A percentile compares a stretch with the other conserved stretches of the same genome.
phyloP scores from a whole-genome alignment of 2,329 filamentous ascomycete genomes.

The Tolypocladium capitatum region DNA sequence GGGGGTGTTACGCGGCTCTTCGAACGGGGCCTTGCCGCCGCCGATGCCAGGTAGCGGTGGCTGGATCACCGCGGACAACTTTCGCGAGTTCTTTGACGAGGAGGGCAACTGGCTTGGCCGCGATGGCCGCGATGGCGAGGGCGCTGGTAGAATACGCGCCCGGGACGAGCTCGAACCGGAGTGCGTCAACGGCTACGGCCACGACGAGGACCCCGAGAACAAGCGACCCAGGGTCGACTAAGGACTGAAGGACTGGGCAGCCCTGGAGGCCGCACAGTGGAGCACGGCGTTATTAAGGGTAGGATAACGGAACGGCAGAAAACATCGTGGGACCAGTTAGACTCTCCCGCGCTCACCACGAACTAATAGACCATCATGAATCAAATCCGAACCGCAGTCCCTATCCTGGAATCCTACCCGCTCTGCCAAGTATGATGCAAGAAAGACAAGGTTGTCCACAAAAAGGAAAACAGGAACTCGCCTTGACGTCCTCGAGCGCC shows the following conservation, averaged over 20 bases:
- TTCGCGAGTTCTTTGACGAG: constrained; percentile 69
- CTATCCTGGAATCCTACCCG: not conserved
- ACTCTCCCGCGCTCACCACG: not conserved
- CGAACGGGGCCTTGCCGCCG: constrained; percentile 43
- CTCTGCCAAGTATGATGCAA: not conserved
- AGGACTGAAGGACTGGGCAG: not conserved
- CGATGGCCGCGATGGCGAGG: constrained; percentile 40
- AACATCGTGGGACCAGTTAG: not conserved
- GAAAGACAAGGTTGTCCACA: not conserved
- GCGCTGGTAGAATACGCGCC: constrained; percentile 42
- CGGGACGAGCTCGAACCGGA: constrained; percentile 38
- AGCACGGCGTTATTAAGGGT: constrained; percentile 11
- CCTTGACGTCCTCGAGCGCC: constrained; percentile 3
- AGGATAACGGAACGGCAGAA: not conserved
- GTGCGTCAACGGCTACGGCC: constrained; percentile 27
- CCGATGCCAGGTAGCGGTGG: constrained; percentile 61
- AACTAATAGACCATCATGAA: not conserved
- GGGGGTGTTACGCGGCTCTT: constrained; percentile 36
- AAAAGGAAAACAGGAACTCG: not conserved
- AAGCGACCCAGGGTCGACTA: constrained; percentile 36
- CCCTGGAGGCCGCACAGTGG: not conserved
- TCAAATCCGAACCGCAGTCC: not conserved
- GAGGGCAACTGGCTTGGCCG: constrained; percentile 63
- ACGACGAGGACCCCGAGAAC: constrained; percentile 26
- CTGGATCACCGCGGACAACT: constrained; percentile 88